phyloP scores from a whole-genome alignment of 768 basidiomycete species.

The Hericium erinaceus region DNA sequence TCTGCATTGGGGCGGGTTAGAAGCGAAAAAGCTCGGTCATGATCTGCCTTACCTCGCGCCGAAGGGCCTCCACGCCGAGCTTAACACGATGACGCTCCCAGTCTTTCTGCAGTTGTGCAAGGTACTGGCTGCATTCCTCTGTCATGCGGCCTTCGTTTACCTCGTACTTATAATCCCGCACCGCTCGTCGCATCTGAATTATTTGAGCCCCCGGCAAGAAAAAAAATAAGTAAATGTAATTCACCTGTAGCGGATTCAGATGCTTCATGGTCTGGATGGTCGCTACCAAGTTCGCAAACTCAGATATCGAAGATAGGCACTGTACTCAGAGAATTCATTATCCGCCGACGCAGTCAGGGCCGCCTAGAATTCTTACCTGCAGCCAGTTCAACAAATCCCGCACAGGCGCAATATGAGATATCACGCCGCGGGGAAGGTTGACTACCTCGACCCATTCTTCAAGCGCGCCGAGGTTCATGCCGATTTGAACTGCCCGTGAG shows the following conservation, averaged over 20 bases:
- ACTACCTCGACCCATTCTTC: constrained; percentile 89
- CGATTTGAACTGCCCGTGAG: constrained; percentile 83
- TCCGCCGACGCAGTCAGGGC: not conserved
- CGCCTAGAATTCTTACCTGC: constrained; percentile 34
- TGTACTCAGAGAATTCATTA: constrained; percentile 24
- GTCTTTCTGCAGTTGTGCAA: constrained; percentile 91
- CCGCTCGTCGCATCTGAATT: constrained; percentile 82
- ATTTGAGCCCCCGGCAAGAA: not conserved
- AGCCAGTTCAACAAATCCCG: constrained; percentile 81
- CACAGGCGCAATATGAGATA: constrained; percentile 75
- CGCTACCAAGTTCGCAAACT: constrained; percentile 81
- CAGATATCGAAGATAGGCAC: constrained; percentile 78
- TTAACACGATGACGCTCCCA: constrained; percentile 92
- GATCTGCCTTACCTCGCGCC: constrained; percentile 57
- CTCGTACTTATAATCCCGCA: constrained; percentile 90
- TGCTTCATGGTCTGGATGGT: constrained; percentile 82
- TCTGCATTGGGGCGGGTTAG: constrained; percentile 30
- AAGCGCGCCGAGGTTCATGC: constrained; percentile 72
- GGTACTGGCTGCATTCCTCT: constrained; percentile 91
- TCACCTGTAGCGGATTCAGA: constrained; percentile 87
- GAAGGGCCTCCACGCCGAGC: constrained; percentile 74
- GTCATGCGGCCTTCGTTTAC: constrained; percentile 88
- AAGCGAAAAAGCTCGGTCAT: not conserved
- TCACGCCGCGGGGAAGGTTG: constrained; percentile 71
- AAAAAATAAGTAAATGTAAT: not conserved